A percentile compares a stretch with the other conserved stretches of the same genome.
These are phyloP conservation scores for Fusarium virguliforme DNA, from an alignment of 2,329 filamentous ascomycete genomes.

Conservation along the genomic window DNA sequence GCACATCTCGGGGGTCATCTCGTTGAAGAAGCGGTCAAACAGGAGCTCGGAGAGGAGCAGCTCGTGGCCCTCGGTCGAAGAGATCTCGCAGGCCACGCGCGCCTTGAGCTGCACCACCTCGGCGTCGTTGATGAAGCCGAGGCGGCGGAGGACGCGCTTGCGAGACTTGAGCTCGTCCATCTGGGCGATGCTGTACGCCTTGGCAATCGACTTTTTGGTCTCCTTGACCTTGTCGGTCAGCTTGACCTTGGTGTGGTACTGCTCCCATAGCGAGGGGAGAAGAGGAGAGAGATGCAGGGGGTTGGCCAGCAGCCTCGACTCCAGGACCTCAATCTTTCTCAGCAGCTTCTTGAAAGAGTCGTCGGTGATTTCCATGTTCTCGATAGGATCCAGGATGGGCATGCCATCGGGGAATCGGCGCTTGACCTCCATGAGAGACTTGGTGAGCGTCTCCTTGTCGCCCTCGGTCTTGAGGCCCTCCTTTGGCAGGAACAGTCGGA, in stretches of 20 bases:
- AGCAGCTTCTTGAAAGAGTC: slow-evolving; percentile 94
- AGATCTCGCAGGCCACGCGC: slow-evolving; percentile 97
- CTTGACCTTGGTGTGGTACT: slow-evolving; percentile 86
- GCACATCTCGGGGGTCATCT: slow-evolving; percentile 88
- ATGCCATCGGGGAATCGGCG: slow-evolving; percentile 94
- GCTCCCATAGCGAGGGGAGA: slow-evolving; percentile 86
- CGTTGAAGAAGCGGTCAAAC: slow-evolving; percentile 99
- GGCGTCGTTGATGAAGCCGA: slow-evolving; percentile 95
- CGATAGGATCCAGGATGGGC: slow-evolving; percentile 90
- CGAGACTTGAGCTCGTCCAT: slow-evolving; percentile 96
- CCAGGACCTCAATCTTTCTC: slow-evolving; percentile 95
- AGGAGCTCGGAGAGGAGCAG: slow-evolving; percentile 92
- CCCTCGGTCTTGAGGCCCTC: slow-evolving; percentile 76
- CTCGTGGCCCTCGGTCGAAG: slow-evolving; percentile 91
- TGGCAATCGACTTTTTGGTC: slow-evolving; percentile 88
- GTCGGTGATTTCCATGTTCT: slow-evolving; percentile 95
- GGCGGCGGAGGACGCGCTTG: slow-evolving; percentile 92
- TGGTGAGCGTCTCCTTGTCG: slow-evolving; percentile 78
- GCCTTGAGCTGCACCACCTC: slow-evolving; percentile 98
- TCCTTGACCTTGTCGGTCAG: slow-evolving; percentile 86
- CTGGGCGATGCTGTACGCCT: slow-evolving; percentile 90
- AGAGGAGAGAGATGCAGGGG: slow-evolving; percentile 92
- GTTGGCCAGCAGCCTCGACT: slow-evolving; percentile 90
- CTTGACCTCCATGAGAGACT: slow-evolving; percentile 83
- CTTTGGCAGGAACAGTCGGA: slow-evolving; percentile 86